A percentile compares a stretch with the other conserved stretches of the same genome.
phyloP scores from a whole-genome alignment of 768 basidiomycete species.

The Tricholoma hemisulphureum region DNA sequence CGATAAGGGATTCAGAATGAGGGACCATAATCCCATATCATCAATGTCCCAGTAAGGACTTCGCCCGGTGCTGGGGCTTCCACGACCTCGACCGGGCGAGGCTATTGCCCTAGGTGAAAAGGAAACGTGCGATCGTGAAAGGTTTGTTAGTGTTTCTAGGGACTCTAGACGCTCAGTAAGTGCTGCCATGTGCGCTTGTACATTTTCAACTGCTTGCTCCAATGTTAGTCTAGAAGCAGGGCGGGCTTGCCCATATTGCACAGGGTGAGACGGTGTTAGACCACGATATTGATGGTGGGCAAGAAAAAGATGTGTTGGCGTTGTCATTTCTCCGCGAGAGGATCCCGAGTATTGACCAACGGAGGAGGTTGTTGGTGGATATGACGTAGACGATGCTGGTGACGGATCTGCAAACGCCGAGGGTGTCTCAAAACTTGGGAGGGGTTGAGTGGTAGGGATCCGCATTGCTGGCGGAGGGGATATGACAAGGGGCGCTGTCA shows the following conservation, averaged over 20 bases:
- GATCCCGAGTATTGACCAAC: conserved; percentile 39
- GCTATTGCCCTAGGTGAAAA: conserved; percentile 38
- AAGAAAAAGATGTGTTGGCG: conserved; percentile 38
- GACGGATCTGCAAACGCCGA: conserved; percentile 66
- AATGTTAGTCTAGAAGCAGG: conserved; percentile 54
- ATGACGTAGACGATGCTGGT: conserved; percentile 39
- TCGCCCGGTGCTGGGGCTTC: conserved; percentile 39
- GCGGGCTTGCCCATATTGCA: conserved; percentile 37
- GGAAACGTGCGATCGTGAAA: conserved; percentile 40
- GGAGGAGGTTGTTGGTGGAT: conserved; percentile 36
- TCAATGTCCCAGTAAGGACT: conserved; percentile 65
- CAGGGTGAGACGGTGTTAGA: conserved; percentile 32
- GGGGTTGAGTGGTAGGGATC: conserved; percentile 68
- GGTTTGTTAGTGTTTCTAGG: conserved; percentile 47
- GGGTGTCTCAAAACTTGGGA: conserved; percentile 65
- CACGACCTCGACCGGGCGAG: conserved; percentile 44
- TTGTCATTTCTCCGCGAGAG: conserved; percentile 34
- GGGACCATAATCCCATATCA: conserved; percentile 82
- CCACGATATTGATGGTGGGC: conserved; percentile 35
- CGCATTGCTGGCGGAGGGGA: conserved; percentile 50
- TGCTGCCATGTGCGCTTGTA: conserved; percentile 80
- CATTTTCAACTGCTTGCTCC: conserved; percentile 74
- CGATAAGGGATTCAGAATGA: conserved; percentile 64
- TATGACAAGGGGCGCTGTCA: conserved; percentile 58
- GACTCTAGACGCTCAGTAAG: conserved; percentile 80